A percentile compares a stretch with the other conserved stretches of the same genome.
Evolutionary conservation across 1,139 yeast genomes (phyloP).

Genomic region (Wickerhamomyces sp.): DNA sequence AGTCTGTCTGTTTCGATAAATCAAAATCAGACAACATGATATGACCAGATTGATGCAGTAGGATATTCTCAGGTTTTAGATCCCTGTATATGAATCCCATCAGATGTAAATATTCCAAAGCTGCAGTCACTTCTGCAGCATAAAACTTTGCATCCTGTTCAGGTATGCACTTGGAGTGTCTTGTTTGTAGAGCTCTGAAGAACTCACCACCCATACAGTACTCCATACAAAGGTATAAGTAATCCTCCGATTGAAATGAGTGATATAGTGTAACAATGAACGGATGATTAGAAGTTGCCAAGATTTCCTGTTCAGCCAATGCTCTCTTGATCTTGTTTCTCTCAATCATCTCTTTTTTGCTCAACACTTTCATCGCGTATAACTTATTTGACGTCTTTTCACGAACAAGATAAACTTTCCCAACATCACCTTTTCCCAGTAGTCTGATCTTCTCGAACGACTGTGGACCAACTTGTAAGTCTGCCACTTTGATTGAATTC

Average conservation of each 20-base stretch:
- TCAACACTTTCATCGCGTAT: conserved; percentile 89
- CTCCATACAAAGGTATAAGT: conserved; percentile 95
- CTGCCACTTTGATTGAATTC: conserved; percentile 21
- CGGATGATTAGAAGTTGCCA: conserved; percentile 95
- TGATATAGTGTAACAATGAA: conserved; percentile 94
- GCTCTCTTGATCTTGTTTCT: conserved; percentile 93
- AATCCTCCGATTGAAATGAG: conserved; percentile 92
- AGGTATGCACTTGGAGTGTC: conserved; percentile 77
- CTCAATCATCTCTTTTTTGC: conserved; percentile 90
- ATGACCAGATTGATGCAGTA: conserved; percentile 93
- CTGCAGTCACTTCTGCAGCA: conserved; percentile 97
- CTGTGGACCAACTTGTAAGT: conserved; percentile 59
- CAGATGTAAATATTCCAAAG: conserved; percentile 87
- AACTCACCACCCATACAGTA: conserved; percentile 99
- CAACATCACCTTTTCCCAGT: conserved; percentile 96
- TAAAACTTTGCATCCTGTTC: conserved; percentile 91
- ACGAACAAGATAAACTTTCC: conserved; percentile 87
- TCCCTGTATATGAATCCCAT: conserved; percentile 97
- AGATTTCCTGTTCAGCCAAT: conserved; percentile 91
- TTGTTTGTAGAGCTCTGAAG: conserved; percentile 90
- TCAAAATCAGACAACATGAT: conserved; percentile 98
- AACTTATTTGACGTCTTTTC: conserved; percentile 71
- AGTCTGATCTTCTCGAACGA: conserved; percentile 86
- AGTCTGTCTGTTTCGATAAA: conserved; percentile 82
- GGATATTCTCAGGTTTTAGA: conserved; percentile 89